Evolutionary conservation across 306 rosid genomes (phyloP), one percentile per base, ranked within the genome.

Genomic region (Begonia peltatifolia): DNA sequence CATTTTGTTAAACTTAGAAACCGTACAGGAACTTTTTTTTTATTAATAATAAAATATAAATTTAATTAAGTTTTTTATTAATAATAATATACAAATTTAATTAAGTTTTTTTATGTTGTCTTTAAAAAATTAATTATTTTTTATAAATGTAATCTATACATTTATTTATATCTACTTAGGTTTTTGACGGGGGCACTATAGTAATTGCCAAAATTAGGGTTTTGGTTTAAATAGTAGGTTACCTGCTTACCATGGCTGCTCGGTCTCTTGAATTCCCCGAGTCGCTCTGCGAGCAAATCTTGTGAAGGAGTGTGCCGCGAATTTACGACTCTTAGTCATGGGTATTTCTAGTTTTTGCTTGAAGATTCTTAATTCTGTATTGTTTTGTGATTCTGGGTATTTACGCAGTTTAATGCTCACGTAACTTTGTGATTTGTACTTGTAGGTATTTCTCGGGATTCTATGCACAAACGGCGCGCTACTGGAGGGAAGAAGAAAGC

Each of bases 391-490:
- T n/a, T 44, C 0, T 44, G 2, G 48, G 46, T 42, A 12, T 42
- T 2, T 42, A 0, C 23, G 23, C 4, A 3, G 12, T 42, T 42
- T 44, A 11, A 44, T 44, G 48, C 38, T 30, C 38, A 44, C 9
- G 46, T 1, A 1, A 42, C 46, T 42, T 42, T 44, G 6, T 44
- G 48, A 44, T 10, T 10, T 44, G 4, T 44, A 1, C 14, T 11
- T 10, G 6, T 44, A 77, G 79, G 83, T 66, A 77, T 77, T 56
- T 77, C 83, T 3, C 53, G 83, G 52, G 83, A 77, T 58, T 77
- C 83, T 14, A 74, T 53, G 75, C 63, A 59, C 55, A 59, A 59
- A 54, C 48, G 63, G 46, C 63, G 63, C 15, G 63, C 63, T 54
- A 59, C 83, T 20, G 83, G 83, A 56, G 83, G 83, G 68, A 44